These are phyloP conservation scores for Camelina laxa DNA, from an alignment of 345 rosid species.

Conservation along the genomic window DNA sequence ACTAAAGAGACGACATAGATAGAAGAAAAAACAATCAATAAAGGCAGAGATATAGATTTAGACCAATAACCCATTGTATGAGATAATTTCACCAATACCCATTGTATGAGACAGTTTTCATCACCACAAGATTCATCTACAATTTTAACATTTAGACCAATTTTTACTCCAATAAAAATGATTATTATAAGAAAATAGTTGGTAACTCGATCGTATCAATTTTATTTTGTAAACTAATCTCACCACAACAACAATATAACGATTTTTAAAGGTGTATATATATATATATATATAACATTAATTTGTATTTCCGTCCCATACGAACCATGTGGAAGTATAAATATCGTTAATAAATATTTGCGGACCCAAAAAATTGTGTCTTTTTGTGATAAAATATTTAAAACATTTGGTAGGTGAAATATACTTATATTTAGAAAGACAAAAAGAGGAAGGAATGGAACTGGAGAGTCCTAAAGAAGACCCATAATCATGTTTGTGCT, in stretches of 20 bases:
- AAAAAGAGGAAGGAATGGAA: not conserved
- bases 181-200: not conserved
- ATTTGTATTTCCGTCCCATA: conserved; percentile 8
- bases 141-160: not conserved
- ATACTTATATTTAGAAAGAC: not conserved
- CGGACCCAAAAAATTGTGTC: not conserved
- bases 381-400: not conserved
- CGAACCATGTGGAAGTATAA: conserved; percentile 30
- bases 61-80: not conserved
- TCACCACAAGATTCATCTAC: not conserved
- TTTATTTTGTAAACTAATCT: not conserved
- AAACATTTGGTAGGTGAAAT: not conserved
- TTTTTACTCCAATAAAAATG: not conserved
- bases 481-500: not conserved
- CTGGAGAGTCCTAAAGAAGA: not conserved
- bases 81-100: conserved; percentile 1
- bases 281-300: too few relatives aligned
- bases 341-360: too few relatives aligned
- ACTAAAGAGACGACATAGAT: not conserved
- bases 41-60: not conserved
- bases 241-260: not conserved
- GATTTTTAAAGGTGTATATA: not conserved
- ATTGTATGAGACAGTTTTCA: not conserved
- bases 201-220: not conserved
- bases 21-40: not conserved